Evolutionary conservation across 2,329 filamentous ascomycete genomes (phyloP), one percentile per base, ranked within the genome.

Genomic region (Trichoderma oligosporum): DNA sequence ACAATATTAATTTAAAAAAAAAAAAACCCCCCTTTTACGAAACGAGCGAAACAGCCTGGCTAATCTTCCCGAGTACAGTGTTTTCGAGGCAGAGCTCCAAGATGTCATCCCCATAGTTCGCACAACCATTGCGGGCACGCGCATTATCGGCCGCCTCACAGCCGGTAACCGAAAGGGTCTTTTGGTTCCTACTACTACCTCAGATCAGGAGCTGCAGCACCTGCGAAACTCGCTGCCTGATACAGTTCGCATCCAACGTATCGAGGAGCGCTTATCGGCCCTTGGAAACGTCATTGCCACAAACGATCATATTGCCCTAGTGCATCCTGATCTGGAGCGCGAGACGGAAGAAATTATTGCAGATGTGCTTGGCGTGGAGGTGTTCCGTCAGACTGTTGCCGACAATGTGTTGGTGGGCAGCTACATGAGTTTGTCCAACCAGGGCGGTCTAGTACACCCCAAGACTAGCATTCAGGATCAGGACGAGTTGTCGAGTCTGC

Each of bases 311-410:
- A 94, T 97, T 65, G 94, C 94, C 52, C 86, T 99, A 42, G 86
- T 97, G 61, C 94, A 99, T 73, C 94, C 94, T 9, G 94, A 99
- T 70, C 81, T 99, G 60, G 94, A 97, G 81, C 88, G 93, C 61
- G 94, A 99, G 79, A 97, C 92, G 14, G 94, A 99, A 76, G 94
- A 99, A 78, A 97, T 99, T 66, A 92, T 99, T 70, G 91, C 94
- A 67, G 94, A 99, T 72, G 90, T 96, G 59, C 78, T 95, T 18
- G 89, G 89, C 61, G 89, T 95, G 58, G 89, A 95, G 73, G 89
- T 94, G 9, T 95, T 94, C 78, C 80, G 90, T 62, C 94, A 99
- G 79, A 97, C 94, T 45, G 88, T 99, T 60, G 91, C 93, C 67
- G 92, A 97, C 76, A 97, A 97, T 71, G 94, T 99, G 58, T 85